Conservation (phyloP, 768 basidiomycete species). For the Lanmaoa pseudosensibilis region DNA sequence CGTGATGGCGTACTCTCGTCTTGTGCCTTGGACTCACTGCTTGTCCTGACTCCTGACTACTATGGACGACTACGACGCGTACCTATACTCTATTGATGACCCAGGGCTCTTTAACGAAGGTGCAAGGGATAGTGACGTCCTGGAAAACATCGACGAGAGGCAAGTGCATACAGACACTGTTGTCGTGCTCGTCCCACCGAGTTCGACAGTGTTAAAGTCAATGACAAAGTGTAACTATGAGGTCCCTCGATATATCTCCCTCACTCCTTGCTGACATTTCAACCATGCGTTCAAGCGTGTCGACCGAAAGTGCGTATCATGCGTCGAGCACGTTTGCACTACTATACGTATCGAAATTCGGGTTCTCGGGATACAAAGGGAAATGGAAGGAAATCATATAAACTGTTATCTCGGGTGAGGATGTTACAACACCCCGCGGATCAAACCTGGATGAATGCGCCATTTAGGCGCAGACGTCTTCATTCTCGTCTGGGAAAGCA, state of each 20-base stretch:
- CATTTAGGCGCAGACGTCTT: conserved; percentile 65
- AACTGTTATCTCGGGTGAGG: conserved; percentile 61
- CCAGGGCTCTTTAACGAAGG: conserved; percentile 1
- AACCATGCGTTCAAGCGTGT: conserved; percentile 14
- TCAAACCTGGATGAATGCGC: neutral
- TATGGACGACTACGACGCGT: conserved; percentile 29
- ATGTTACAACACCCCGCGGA: neutral
- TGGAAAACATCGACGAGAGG: conserved; percentile 26
- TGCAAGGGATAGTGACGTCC: conserved; percentile 22
- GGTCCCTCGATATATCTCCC: conserved; percentile 3
- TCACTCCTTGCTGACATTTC: neutral
- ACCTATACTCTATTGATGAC: conserved; percentile 25
- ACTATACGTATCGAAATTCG: conserved; percentile 47
- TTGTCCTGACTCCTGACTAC: neutral
- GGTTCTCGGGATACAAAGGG: conserved; percentile 67
- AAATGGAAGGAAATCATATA: conserved; percentile 77
- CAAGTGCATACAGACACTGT: conserved; percentile 3
- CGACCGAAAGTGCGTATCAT: conserved; percentile 26
- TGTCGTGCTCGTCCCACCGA: conserved; percentile 17
- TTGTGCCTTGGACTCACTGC: no score
- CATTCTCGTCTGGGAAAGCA: conserved; percentile 86
- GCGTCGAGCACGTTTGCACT: neutral
- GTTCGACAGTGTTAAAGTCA: neutral
- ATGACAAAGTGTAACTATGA: conserved; percentile 19
- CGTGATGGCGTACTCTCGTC: no score